phyloP scores from a whole-genome alignment of 192 early-diverging fungal genomes.

The Obelidium mucronatum region DNA sequence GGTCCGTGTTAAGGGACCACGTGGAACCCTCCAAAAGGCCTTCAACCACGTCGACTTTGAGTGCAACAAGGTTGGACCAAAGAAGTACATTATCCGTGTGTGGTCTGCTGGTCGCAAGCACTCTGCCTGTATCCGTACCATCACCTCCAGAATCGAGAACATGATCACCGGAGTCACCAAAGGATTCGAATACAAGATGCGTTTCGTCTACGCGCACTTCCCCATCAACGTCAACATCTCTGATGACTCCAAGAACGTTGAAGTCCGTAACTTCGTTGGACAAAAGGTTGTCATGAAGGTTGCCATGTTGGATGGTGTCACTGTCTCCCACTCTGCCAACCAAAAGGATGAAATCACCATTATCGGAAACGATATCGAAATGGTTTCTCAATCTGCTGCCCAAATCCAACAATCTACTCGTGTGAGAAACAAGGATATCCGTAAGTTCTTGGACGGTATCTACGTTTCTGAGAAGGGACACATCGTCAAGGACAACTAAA shows the following conservation, averaged over 20 bases:
- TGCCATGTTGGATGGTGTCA: slow-evolving; percentile 85
- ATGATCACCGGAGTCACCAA: slow-evolving; percentile 98
- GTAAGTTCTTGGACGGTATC: slow-evolving; percentile 99
- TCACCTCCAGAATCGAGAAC: slow-evolving; percentile 95
- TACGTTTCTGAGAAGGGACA: slow-evolving; percentile 89
- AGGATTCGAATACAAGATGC: slow-evolving; percentile 99
- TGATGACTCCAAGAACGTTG: slow-evolving; percentile 76
- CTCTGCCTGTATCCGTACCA: slow-evolving; percentile 97
- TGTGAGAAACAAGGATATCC: slow-evolving; percentile 99
- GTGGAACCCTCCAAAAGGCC: slow-evolving; percentile 87
- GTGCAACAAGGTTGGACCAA: slow-evolving; percentile 71
- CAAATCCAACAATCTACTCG: slow-evolving; percentile 92
- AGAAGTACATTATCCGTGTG: slow-evolving; percentile 85
- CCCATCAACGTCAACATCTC: slow-evolving; percentile 96
- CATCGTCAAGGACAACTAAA: slow-evolving; percentile 28
- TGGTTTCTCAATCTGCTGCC: slow-evolving; percentile 96
- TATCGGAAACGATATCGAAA: slow-evolving; percentile 91
- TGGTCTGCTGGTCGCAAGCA: slow-evolving; percentile 98
- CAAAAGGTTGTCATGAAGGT: slow-evolving; percentile 92
- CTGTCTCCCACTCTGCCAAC: slow-evolving; percentile 64
- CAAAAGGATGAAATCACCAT: slow-evolving; percentile 97
- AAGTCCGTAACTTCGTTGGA: slow-evolving; percentile 99
- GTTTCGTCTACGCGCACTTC: slow-evolving; percentile 99
- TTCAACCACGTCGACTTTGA: slow-evolving; percentile 96
- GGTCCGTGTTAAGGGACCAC: slow-evolving; percentile 89